A percentile compares a stretch with the other conserved stretches of the same genome.
phyloP scores from a whole-genome alignment of 768 basidiomycete genomes.

The Rubroboletus pulcherrimus region DNA sequence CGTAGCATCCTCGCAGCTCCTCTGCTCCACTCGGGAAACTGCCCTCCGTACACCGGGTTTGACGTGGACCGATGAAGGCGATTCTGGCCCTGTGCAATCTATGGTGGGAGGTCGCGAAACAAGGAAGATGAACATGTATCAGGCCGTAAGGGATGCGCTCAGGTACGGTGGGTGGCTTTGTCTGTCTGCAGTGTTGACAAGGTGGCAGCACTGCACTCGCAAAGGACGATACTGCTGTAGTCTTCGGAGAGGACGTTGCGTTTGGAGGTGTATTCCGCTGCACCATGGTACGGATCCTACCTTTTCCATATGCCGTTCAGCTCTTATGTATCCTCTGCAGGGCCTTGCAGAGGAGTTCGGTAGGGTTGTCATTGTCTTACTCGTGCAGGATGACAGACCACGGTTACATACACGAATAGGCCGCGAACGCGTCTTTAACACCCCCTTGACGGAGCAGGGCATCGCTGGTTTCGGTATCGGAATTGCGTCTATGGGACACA shows the following conservation, averaged over 20 bases:
- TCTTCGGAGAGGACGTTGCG: conserved; percentile 90
- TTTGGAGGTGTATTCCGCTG: conserved; percentile 96
- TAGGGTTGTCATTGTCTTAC: conserved; percentile 30
- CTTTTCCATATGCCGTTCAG: neutral
- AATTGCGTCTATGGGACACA: conserved; percentile 88
- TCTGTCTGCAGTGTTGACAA: conserved; percentile 5
- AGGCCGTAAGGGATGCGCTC: conserved; percentile 88
- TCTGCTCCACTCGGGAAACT: conserved; percentile 62
- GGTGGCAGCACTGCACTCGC: conserved; percentile 66
- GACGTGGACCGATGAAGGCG: conserved; percentile 63
- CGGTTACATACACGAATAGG: conserved; percentile 41
- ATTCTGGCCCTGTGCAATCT: conserved; percentile 36
- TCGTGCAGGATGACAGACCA: neutral
- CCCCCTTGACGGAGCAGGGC: conserved; percentile 88
- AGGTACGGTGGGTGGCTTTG: conserved; percentile 42
- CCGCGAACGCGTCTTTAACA: conserved; percentile 92
- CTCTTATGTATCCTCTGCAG: conserved; percentile 33
- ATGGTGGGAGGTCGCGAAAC: conserved; percentile 78
- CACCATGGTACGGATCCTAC: conserved; percentile 63
- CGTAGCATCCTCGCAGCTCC: conserved; percentile 64
- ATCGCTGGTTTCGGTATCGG: conserved; percentile 96
- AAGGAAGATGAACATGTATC: conserved; percentile 93
- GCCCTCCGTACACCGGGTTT: conserved; percentile 73
- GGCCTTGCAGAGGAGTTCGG: conserved; percentile 93
- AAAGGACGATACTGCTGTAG: conserved; percentile 83